Conservation (phyloP, 2,329 filamentous ascomycete genomes). For the Claviceps africana region DNA sequence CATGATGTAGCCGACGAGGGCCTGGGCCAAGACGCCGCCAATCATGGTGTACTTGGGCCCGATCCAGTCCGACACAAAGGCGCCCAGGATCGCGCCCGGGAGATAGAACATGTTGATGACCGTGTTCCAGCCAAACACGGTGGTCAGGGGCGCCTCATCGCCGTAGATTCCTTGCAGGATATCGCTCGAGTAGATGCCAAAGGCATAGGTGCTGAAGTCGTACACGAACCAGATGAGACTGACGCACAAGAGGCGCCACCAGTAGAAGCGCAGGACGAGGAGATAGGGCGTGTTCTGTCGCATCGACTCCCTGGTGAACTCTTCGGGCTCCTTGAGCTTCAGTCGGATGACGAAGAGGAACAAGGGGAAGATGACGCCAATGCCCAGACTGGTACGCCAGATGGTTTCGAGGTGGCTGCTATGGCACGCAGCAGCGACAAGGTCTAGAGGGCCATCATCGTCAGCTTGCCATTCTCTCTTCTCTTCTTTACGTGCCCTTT, state of each 20-base stretch:
- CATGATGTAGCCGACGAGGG: slow-evolving; percentile 77
- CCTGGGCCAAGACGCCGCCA: slow-evolving; percentile 57
- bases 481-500: too few species aligned
- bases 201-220: slow-evolving; percentile 78
- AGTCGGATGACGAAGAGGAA: slow-evolving; percentile 57
- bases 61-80: slow-evolving; percentile 62
- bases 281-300: slow-evolving; percentile 41
- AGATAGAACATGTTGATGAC: slow-evolving; percentile 83
- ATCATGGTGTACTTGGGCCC: slow-evolving; percentile 65
- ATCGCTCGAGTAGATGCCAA: slow-evolving; percentile 68
- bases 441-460: slow-evolving; percentile 18
- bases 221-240: slow-evolving; percentile 76
- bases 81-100: slow-evolving; percentile 66
- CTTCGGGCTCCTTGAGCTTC: slow-evolving; percentile 64
- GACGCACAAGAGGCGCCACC: slow-evolving; percentile 55
- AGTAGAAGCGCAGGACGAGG: slow-evolving; percentile 52
- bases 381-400: slow-evolving; percentile 69
- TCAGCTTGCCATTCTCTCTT: background rate
- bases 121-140: slow-evolving; percentile 75
- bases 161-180: slow-evolving; percentile 57
- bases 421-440: slow-evolving; percentile 41
- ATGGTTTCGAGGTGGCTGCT: slow-evolving; percentile 55
- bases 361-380: slow-evolving; percentile 66
- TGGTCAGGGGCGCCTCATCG: slow-evolving; percentile 48
- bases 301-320: slow-evolving; percentile 60